A percentile compares a stretch with the other conserved stretches of the same genome.
Evolutionary conservation across 2,329 filamentous ascomycete genomes (phyloP).

Genomic region (Aspergillus sp.): DNA sequence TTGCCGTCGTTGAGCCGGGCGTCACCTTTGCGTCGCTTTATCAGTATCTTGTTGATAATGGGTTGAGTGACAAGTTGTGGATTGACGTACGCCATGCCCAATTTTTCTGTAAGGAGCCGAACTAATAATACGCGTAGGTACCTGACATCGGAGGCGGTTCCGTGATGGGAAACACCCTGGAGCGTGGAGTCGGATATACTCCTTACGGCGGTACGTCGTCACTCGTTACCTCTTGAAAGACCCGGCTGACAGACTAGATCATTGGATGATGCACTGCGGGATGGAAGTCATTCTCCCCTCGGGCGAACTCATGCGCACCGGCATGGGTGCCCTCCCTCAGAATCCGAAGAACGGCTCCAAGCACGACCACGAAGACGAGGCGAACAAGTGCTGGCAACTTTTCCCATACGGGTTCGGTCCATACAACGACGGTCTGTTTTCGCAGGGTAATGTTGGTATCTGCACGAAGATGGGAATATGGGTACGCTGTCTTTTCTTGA

Average conservation of each 20-base stretch:
- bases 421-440: constrained; percentile 52
- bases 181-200: constrained; percentile 54
- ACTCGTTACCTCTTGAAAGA: not conserved
- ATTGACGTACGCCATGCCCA: not conserved
- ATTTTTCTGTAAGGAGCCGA: not conserved
- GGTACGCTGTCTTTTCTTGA: constrained; percentile 31
- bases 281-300: constrained; percentile 53
- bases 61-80: not conserved
- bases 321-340: constrained; percentile 47
- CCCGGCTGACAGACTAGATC: not conserved
- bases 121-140: not conserved
- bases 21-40: constrained; percentile 59
- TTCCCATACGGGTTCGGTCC: constrained; percentile 43
- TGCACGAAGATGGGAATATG: constrained; percentile 61
- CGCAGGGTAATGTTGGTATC: constrained; percentile 58
- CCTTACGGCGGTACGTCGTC: constrained; percentile 34
- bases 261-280: constrained; percentile 32
- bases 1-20: constrained; percentile 59
- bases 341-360: not conserved
- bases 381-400: constrained; percentile 27
- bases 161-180: constrained; percentile 52
- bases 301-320: constrained; percentile 51
- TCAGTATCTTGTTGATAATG: constrained; percentile 31
- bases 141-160: constrained; percentile 44
- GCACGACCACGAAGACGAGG: not conserved